Evolutionary conservation across 1,284 basidiomycete species (phyloP).

Genomic region (Tilletia caries): DNA sequence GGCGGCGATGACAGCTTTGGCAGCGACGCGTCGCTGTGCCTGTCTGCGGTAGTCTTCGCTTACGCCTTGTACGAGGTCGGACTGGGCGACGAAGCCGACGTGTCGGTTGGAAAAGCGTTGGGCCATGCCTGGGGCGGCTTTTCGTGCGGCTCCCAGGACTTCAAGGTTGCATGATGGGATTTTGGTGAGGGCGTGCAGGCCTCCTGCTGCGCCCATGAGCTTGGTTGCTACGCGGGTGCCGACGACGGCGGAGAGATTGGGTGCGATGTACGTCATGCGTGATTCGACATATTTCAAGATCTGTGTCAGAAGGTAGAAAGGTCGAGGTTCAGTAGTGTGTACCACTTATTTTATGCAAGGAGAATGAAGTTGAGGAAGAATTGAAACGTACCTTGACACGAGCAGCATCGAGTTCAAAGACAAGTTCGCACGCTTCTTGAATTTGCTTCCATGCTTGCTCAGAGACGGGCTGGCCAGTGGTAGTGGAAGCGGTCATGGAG

Average conservation of each 20-base stretch:
- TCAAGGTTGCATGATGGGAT: constrained; percentile 95
- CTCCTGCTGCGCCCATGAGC: constrained; percentile 92
- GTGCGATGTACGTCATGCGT: constrained; percentile 94
- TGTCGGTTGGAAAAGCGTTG: constrained; percentile 72
- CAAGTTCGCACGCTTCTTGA: constrained; percentile 78
- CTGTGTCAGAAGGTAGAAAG: constrained; percentile 53
- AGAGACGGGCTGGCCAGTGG: constrained; percentile 71
- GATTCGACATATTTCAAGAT: constrained; percentile 99
- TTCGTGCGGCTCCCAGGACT: constrained; percentile 88
- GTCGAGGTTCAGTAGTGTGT: constrained; percentile 12
- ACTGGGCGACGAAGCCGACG: constrained; percentile 94
- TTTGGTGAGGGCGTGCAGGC: constrained; percentile 81
- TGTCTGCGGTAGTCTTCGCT: constrained; percentile 89
- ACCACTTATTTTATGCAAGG: not conserved
- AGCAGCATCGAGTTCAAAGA: constrained; percentile 79
- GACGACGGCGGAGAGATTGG: constrained; percentile 95
- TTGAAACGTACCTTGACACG: constrained; percentile 67
- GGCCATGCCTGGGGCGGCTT: constrained; percentile 76
- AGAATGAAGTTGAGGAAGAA: constrained; percentile 12
- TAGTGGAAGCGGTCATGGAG: constrained; percentile 81
- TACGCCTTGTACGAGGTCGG: constrained; percentile 76
- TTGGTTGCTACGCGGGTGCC: constrained; percentile 97
- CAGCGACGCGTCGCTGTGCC: constrained; percentile 85
- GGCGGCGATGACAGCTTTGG: constrained; percentile 84
- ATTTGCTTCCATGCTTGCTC: constrained; percentile 75